These are phyloP conservation scores for Glebionis coronaria DNA, from an alignment of 129 eudicot genomes.

Conservation along the genomic window DNA sequence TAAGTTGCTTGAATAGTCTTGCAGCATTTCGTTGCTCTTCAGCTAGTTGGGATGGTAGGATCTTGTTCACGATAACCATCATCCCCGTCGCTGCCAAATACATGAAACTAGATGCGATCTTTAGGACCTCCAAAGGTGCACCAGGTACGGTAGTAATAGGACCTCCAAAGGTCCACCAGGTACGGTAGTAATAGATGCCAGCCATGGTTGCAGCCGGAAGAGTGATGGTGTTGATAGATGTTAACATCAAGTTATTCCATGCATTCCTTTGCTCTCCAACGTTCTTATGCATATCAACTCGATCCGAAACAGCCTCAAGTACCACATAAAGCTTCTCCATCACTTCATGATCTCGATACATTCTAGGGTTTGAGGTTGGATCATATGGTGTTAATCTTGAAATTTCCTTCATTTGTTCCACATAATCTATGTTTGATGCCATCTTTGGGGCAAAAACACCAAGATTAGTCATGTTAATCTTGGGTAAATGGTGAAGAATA, in stretches of 20 bases:
- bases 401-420: constrained; percentile 23
- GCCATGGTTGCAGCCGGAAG: constrained; percentile 48
- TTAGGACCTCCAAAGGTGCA: constrained; percentile 31
- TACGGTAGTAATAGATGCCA: constrained; percentile 20
- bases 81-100: constrained; percentile 47
- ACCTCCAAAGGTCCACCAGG: constrained; percentile 30
- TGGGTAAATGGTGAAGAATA: too few species aligned
- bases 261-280: constrained; percentile 44
- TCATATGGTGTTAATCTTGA: constrained; percentile 24
- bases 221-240: constrained; percentile 44
- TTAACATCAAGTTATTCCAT: constrained; percentile 46
- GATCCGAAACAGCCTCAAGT: constrained; percentile 46
- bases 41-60: constrained; percentile 56
- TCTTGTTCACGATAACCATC: constrained; percentile 51
- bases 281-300: constrained; percentile 57
- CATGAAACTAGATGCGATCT: constrained; percentile 44
- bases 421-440: constrained; percentile 21
- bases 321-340: constrained; percentile 43
- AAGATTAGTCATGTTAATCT: not conserved
- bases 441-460: constrained; percentile 18
- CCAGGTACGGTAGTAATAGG: constrained; percentile 13
- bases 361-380: not conserved
- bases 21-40: constrained; percentile 60
- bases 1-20: constrained; percentile 43
- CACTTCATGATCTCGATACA: constrained; percentile 3